Percentiles rank a stretch among this genome's conserved stretches.
Conservation (phyloP, 2,329 filamentous ascomycete genomes). For the Arthroderma sp. region DNA sequence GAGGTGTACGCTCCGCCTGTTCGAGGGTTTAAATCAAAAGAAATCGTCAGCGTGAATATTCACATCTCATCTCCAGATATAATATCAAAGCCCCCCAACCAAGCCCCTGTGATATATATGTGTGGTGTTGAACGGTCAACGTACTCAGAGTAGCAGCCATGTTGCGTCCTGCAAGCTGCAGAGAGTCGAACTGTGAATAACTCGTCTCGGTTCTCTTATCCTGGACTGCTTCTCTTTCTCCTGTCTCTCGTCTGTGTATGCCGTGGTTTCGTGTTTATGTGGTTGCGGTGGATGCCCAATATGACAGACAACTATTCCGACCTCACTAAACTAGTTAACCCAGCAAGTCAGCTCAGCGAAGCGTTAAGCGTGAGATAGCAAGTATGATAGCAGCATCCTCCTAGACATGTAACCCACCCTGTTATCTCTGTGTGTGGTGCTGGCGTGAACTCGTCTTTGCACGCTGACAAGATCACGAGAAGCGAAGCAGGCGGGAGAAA, state of each 20-base stretch:
- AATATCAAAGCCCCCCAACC: conserved; percentile 14
- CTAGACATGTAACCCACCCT: too few relatives aligned
- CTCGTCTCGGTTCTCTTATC: not conserved
- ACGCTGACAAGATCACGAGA: not conserved
- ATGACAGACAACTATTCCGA: not conserved
- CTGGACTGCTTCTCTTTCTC: not conserved
- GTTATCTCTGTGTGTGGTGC: too few relatives aligned
- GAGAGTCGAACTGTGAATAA: not conserved
- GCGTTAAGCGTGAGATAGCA: too few relatives aligned
- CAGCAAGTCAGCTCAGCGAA: too few relatives aligned
- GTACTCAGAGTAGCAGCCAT: conserved; percentile 2
- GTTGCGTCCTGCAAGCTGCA: not conserved
- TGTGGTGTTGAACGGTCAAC: not conserved
- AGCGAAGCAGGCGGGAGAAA: not conserved
- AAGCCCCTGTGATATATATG: not conserved
- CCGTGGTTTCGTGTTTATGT: conserved; percentile 4
- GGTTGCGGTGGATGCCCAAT: conserved; percentile 6
- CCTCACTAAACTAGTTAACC: too few relatives aligned
- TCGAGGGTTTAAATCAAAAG: not conserved
- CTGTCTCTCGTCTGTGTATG: not conserved
- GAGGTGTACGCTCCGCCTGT: conserved; percentile 40
- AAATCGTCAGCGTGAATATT: not conserved
- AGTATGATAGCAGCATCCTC: too few relatives aligned
- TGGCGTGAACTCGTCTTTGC: too few relatives aligned
- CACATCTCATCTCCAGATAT: conserved; percentile 25